Evolutionary conservation across 306 rosid species (phyloP).

Genomic region (Alnus rubra): DNA sequence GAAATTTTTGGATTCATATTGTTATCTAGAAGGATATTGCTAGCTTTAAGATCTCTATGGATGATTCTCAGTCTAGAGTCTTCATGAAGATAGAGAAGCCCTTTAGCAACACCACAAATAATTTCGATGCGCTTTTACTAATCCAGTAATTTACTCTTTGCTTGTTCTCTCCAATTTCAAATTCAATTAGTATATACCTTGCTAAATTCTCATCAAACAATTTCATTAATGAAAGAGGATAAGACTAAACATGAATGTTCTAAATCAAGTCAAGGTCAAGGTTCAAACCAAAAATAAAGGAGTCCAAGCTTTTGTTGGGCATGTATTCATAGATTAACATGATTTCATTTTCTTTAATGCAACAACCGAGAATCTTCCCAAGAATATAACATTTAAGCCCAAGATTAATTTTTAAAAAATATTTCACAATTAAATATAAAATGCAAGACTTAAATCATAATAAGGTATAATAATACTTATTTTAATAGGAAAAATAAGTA

Average conservation of each 20-base stretch:
- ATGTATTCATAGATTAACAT: conserved; percentile 40
- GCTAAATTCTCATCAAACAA: neutral
- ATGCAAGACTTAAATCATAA: too few relatives aligned
- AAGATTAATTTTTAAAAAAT: too few relatives aligned
- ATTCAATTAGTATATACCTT: neutral
- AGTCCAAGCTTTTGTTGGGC: conserved; percentile 47
- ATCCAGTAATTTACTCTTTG: conserved; percentile 1
- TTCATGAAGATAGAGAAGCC: conserved; percentile 32
- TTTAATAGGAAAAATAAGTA: too few relatives aligned
- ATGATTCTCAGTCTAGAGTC: conserved; percentile 38
- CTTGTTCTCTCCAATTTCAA: conserved; percentile 1
- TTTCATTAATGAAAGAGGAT: neutral
- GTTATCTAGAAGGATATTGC: conserved; percentile 50
- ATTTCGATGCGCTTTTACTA: conserved; percentile 29
- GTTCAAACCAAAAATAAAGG: conserved; percentile 39
- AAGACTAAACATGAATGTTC: neutral
- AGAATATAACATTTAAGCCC: conserved; percentile 5
- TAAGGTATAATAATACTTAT: too few relatives aligned
- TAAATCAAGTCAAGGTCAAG: neutral
- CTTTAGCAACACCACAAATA: conserved; percentile 28
- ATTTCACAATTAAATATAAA: too few relatives aligned
- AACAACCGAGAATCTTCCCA: conserved; percentile 43
- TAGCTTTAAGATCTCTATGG: conserved; percentile 50
- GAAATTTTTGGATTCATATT: conserved; percentile 63
- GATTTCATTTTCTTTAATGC: conserved; percentile 37